Percentiles rank a stretch among this genome's conserved stretches.
These are phyloP conservation scores for Beta corolliflora DNA, from an alignment of 179 eudicot genomes.

Conservation along the genomic window DNA sequence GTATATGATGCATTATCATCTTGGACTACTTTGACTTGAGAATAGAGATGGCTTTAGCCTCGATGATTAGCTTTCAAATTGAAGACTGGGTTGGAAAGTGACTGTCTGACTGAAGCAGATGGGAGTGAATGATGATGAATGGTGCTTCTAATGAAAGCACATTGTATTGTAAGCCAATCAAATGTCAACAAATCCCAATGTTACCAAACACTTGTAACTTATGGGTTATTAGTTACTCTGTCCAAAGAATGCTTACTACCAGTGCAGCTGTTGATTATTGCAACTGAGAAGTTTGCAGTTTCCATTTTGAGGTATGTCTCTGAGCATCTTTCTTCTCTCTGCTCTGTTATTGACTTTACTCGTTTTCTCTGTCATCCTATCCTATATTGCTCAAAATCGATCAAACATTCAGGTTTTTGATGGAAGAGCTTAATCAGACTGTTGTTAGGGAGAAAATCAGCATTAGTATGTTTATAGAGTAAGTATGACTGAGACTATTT, in stretches of 20 bases:
- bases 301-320: conserved; percentile 25
- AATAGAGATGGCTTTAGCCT: conserved; percentile 2
- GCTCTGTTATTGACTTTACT: not conserved
- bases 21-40: not conserved
- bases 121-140: not conserved
- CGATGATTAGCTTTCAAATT: not conserved
- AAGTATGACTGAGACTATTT: too few relatives aligned
- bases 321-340: not conserved
- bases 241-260: conserved; percentile 9
- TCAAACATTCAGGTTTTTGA: not conserved
- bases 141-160: not conserved
- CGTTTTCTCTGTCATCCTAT: not conserved
- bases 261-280: conserved; percentile 2
- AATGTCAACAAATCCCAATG: not conserved
- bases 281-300: conserved; percentile 5
- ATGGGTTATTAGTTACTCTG: conserved; percentile 1
- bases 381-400: not conserved
- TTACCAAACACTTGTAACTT: not conserved
- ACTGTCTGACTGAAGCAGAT: not conserved
- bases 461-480: not conserved
- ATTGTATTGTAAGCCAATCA: not conserved
- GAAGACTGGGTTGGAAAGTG: not conserved
- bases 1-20: not conserved
- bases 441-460: not conserved
- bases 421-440: not conserved